Evolutionary conservation across 192 early-diverging fungal genomes (phyloP), one percentile per base, ranked within the genome.

Genomic region (Thamnidium elegans): DNA sequence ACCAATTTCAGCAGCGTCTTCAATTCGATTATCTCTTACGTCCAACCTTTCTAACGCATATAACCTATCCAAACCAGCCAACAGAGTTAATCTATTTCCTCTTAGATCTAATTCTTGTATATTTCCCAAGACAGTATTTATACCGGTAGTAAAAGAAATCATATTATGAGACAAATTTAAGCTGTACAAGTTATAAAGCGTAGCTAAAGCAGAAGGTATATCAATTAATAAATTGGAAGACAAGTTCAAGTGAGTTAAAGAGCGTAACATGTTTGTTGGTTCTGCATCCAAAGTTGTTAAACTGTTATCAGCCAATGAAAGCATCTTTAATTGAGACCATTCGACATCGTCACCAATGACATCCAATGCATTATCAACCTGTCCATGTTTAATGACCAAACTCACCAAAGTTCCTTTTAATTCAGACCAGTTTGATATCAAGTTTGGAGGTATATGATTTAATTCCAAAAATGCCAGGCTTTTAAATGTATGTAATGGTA

Each of bases 101-200:
- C 76, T 55, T 36, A 86, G 36, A 58, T 83, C 75, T 11, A 86
- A 65, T 31, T 73, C 73, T 10, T 73, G 71, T 39, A 86, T 71
- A 65, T 83, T 86, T 9, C 81, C 78, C 10, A 86, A 65, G 1
- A 82, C 59, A 14, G 78, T 69, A 54, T 83, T 73, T 39, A 86
- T 80, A 8, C 73, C 67, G 6, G 70, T 72, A 2, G 81, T 70
- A 17, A 63, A 70, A 15, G 74, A 71, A 11, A 86, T 76, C 84
- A 86, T 83, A 48, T 86, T 86, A 68, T 83, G 67, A 3, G 80
- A 72, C 32, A 86, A 51, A 53, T 86, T 80, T 23, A 86, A 65
- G 15, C 59, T 66, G 39, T 75, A 74, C 21, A 86, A 55, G 52
- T 83, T 81, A 44, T 76, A 78, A 21, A 86, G 69, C 7, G 65